A percentile compares a stretch with the other conserved stretches of the same genome.
Evolutionary conservation across 1,284 basidiomycete genomes (phyloP).

Genomic region (Ustilago vetiveriae): DNA sequence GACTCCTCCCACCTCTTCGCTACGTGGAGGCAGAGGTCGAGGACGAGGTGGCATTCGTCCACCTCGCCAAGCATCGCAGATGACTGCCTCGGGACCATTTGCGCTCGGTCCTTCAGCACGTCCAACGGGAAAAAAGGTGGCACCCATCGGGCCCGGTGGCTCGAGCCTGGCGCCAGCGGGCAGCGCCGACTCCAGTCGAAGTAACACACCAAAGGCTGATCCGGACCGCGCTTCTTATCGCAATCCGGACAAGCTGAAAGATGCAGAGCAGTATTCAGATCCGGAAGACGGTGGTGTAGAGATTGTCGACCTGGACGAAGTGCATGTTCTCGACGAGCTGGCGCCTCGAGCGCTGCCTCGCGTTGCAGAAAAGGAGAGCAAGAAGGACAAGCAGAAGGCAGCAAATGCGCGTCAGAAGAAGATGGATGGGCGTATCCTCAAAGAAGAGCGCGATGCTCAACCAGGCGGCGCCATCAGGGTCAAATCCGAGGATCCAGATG

Average conservation of each 20-base stretch:
- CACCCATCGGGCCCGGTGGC: constrained; percentile 34
- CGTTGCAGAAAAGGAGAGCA: constrained; percentile 59
- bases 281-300: constrained; percentile 52
- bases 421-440: constrained; percentile 67
- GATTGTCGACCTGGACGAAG: constrained; percentile 80
- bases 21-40: constrained; percentile 36
- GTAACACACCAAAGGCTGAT: constrained; percentile 23
- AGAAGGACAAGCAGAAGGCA: constrained; percentile 67
- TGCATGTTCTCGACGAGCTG: constrained; percentile 84
- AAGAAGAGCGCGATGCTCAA: constrained; percentile 18
- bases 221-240: constrained; percentile 40
- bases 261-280: constrained; percentile 49
- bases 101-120: constrained; percentile 78
- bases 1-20: constrained; percentile 22
- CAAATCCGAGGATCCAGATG: constrained; percentile 48
- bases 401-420: constrained; percentile 57
- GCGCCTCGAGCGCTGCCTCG: constrained; percentile 81
- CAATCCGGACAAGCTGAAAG: constrained; percentile 50
- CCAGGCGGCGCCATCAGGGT: constrained; percentile 16
- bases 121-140: constrained; percentile 69
- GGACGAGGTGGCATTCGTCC: constrained; percentile 44
- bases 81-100: constrained; percentile 89
- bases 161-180: constrained; percentile 21
- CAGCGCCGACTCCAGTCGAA: constrained; percentile 7
- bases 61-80: constrained; percentile 70